These are phyloP conservation scores for Fusarium sp. DNA, from an alignment of 2,329 filamentous ascomycete genomes.

Conservation along the genomic window DNA sequence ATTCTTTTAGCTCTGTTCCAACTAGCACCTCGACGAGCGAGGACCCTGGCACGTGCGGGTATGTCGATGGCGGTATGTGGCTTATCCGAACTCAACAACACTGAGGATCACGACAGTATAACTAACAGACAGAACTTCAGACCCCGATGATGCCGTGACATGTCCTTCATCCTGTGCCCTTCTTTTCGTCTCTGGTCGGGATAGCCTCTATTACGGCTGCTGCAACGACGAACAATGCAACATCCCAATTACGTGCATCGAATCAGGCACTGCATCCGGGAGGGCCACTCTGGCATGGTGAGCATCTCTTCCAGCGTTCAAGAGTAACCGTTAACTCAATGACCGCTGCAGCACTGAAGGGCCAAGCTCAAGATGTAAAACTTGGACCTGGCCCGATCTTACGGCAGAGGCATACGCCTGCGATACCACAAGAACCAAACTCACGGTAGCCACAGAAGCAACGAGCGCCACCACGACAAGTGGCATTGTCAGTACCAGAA, in stretches of 20 bases:
- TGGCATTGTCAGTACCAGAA: too few species aligned
- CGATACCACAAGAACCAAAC: conserved; percentile 5
- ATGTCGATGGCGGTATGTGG: conserved; percentile 12
- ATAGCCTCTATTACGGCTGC: conserved; percentile 10
- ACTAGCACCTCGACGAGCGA: neutral
- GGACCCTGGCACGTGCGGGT: conserved; percentile 6
- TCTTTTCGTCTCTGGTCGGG: neutral
- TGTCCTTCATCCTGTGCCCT: conserved; percentile 10
- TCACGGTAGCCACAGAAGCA: conserved; percentile 4
- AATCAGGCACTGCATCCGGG: conserved; percentile 17
- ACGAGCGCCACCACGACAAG: too few species aligned
- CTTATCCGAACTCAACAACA: neutral
- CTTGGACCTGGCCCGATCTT: conserved; percentile 21
- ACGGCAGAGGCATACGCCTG: conserved; percentile 12
- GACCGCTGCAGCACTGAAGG: conserved; percentile 2
- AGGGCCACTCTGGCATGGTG: conserved; percentile 13
- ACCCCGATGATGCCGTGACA: neutral
- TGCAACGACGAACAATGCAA: conserved; percentile 9
- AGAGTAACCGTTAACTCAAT: neutral
- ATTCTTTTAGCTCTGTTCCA: neutral
- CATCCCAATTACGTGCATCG: conserved; percentile 19
- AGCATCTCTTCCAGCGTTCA: neutral
- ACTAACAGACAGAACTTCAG: neutral
- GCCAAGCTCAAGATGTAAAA: conserved; percentile 20
- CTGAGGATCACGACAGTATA: neutral